Evolutionary conservation across 2,329 filamentous ascomycete genomes (phyloP).

Genomic region (Fusarium sororula): DNA sequence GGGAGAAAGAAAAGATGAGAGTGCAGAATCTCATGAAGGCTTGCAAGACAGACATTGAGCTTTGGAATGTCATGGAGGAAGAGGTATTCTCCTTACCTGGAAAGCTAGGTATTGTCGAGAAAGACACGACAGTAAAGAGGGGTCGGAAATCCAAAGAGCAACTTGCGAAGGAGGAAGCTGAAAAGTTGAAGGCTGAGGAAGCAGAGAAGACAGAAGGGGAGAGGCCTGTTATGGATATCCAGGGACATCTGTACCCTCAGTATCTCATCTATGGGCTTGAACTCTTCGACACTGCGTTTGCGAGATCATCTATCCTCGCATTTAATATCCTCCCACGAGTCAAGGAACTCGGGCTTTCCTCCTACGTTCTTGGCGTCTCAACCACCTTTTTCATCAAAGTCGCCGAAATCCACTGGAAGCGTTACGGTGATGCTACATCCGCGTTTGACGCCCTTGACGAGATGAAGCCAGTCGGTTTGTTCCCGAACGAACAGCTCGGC

Average conservation of each 20-base stretch:
- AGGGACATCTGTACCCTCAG: slow-evolving; percentile 72
- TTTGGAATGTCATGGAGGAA: slow-evolving; percentile 73
- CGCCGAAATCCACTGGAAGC: slow-evolving; percentile 68
- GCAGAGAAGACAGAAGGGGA: background rate
- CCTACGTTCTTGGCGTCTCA: slow-evolving; percentile 76
- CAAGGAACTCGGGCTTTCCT: slow-evolving; percentile 72
- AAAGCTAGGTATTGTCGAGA: slow-evolving; percentile 61
- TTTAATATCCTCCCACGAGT: slow-evolving; percentile 72
- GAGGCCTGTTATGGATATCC: slow-evolving; percentile 60
- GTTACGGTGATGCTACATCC: slow-evolving; percentile 64
- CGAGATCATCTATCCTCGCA: slow-evolving; percentile 64
- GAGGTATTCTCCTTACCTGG: slow-evolving; percentile 72
- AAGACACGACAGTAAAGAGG: background rate
- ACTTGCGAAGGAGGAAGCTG: slow-evolving; percentile 10
- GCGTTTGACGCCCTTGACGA: slow-evolving; percentile 68
- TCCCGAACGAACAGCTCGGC: slow-evolving; percentile 55
- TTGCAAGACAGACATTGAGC: slow-evolving; percentile 67
- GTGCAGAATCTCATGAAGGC: slow-evolving; percentile 64
- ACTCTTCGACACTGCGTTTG: slow-evolving; percentile 66
- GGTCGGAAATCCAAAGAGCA: slow-evolving; percentile 21
- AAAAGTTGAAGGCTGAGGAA: background rate
- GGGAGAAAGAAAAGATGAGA: slow-evolving; percentile 58
- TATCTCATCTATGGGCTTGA: slow-evolving; percentile 67
- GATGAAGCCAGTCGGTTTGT: slow-evolving; percentile 71
- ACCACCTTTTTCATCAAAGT: slow-evolving; percentile 76